Conservation (phyloP, 352 stramenopile species). For the Pythium sp. region DNA sequence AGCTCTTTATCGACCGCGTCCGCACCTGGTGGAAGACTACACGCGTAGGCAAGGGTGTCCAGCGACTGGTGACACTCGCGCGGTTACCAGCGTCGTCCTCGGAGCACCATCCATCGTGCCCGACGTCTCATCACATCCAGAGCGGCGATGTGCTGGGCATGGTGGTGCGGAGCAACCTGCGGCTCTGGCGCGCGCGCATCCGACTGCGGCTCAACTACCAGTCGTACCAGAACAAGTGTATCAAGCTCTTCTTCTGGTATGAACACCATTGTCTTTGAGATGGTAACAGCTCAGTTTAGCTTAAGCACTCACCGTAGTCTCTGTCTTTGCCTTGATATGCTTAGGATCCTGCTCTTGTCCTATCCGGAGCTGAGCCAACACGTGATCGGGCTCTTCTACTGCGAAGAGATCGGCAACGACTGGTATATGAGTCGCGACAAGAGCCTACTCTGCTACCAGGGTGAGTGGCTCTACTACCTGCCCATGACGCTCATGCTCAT, state of each 20-base stretch:
- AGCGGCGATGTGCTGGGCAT: constrained; percentile 46
- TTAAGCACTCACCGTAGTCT: background rate
- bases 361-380: constrained; percentile 74
- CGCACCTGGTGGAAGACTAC: constrained; percentile 23
- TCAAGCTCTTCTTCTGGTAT: constrained; percentile 74
- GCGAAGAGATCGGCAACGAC: constrained; percentile 54
- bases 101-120: constrained; percentile 39
- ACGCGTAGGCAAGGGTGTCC: constrained; percentile 20
- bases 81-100: constrained; percentile 48
- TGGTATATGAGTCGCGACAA: constrained; percentile 68
- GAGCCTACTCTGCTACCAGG: constrained; percentile 54
- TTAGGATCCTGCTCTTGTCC: constrained; percentile 62
- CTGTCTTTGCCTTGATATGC: background rate
- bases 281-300: background rate
- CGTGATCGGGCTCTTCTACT: constrained; percentile 72
- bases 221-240: constrained; percentile 74
- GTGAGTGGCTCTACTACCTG: constrained; percentile 56
- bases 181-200: constrained; percentile 62
- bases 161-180: constrained; percentile 69
- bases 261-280: background rate
- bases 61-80: constrained; percentile 24
- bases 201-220: constrained; percentile 72
- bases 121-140: constrained; percentile 49
- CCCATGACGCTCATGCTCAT: constrained; percentile 43
- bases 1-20: constrained; percentile 11